Conservation (phyloP, 2,329 filamentous ascomycete species). For the Orbilia ellipsospora region DNA sequence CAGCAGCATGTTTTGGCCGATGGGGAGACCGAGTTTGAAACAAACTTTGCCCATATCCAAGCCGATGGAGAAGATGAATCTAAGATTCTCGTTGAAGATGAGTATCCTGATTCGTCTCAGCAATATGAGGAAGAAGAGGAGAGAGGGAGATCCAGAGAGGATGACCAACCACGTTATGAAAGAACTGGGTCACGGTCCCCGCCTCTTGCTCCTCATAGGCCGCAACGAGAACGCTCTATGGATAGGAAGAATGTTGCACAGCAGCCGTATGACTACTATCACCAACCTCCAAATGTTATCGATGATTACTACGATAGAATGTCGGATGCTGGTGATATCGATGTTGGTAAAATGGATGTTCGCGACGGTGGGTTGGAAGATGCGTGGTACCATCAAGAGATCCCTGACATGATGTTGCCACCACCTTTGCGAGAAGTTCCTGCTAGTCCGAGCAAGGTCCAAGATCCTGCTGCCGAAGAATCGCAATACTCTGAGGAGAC, state of each 20-base stretch:
- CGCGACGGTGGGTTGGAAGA: conserved; percentile 40
- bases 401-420: conserved; percentile 39
- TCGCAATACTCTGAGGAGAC: background rate
- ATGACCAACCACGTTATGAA: conserved; percentile 14
- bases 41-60: conserved; percentile 5
- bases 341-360: conserved; percentile 34
- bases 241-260: conserved; percentile 25
- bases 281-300: conserved; percentile 14
- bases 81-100: conserved; percentile 7
- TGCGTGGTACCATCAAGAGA: conserved; percentile 34
- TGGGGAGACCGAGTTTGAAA: conserved; percentile 4
- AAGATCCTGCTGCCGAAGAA: conserved; percentile 1
- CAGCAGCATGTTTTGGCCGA: conserved; percentile 1
- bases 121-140: conserved; percentile 8
- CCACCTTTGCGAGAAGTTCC: conserved; percentile 42
- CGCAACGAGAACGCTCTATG: conserved; percentile 15
- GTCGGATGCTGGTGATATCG: conserved; percentile 49
- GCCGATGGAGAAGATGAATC: conserved; percentile 7
- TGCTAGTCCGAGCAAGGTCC: conserved; percentile 44
- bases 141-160: conserved; percentile 10
- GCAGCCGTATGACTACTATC: conserved; percentile 37
- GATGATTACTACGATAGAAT: conserved; percentile 41
- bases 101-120: background rate
- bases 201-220: conserved; percentile 6
- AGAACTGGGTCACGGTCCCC: conserved; percentile 34